Percentiles rank a stretch among this genome's conserved stretches.
These are phyloP conservation scores for Saccharomyces jurei DNA, from an alignment of 805 yeast species.

Conservation along the genomic window DNA sequence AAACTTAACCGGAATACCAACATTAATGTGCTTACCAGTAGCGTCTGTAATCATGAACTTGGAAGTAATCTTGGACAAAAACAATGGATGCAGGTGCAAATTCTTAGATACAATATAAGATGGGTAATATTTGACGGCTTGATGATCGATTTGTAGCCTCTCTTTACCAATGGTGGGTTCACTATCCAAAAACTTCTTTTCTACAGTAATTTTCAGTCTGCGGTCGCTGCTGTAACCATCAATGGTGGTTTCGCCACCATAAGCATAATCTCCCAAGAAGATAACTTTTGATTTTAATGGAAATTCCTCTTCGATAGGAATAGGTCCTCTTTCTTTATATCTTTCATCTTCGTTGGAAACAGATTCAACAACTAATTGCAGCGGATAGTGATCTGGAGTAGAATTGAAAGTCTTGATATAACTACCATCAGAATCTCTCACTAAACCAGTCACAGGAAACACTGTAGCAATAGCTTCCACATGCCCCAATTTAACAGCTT, in stretches of 20 bases:
- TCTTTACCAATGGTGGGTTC: slow-evolving; percentile 63
- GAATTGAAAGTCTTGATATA: slow-evolving; percentile 61
- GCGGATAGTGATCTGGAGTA: slow-evolving; percentile 53
- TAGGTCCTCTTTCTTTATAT: slow-evolving; percentile 60
- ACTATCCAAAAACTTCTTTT: slow-evolving; percentile 35
- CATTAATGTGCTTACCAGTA: slow-evolving; percentile 45
- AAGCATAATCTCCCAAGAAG: slow-evolving; percentile 78
- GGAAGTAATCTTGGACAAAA: slow-evolving; percentile 73
- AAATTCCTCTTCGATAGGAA: slow-evolving; percentile 74
- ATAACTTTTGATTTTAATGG: slow-evolving; percentile 66
- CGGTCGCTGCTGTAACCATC: slow-evolving; percentile 46
- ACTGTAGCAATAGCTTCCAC: slow-evolving; percentile 58
- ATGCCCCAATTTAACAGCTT: slow-evolving; percentile 54
- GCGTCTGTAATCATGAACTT: slow-evolving; percentile 52
- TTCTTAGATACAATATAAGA: slow-evolving; percentile 55
- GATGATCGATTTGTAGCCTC: slow-evolving; percentile 50
- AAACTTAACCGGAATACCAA: slow-evolving; percentile 80
- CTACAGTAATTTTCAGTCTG: slow-evolving; percentile 46
- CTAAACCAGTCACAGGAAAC: slow-evolving; percentile 69
- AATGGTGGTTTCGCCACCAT: slow-evolving; percentile 70
- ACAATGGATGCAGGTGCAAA: slow-evolving; percentile 50
- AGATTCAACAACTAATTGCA: slow-evolving; percentile 69
- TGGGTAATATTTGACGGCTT: slow-evolving; percentile 52
- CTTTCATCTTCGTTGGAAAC: slow-evolving; percentile 71
- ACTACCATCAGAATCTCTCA: slow-evolving; percentile 64